Base-by-base conservation (phyloP, 1,284 basidiomycete genomes). In the Sanghuangporus weigelae region DNA sequence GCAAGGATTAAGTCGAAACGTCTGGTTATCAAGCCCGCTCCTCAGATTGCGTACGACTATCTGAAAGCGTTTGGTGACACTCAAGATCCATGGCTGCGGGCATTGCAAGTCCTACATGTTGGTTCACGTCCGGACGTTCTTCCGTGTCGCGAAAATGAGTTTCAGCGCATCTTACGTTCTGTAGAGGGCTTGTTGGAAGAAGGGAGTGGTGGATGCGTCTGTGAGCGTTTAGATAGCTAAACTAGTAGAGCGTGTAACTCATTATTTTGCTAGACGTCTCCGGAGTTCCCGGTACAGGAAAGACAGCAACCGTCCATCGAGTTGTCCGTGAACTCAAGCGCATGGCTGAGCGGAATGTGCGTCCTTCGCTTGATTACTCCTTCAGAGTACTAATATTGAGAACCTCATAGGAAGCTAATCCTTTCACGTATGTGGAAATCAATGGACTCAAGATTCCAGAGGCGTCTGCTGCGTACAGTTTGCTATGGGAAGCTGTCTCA, bases 371-470 rank as follows among this genome's bases (percentile, higher is more conserved):
- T 46, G n/a, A 35, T 21, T 51, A 12, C 19, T 26, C 23, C 26
- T 4, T 14, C 21, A 7, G 26, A n/a, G 5, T 51, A 12, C 8
- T 51, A 35, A 44, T 2, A 4, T 3, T 31, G 26, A 31, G 26
- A 31, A 31, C 26, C 3, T 10, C 23, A 38, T 31, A 96, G 90
- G 95, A 98, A 81, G 87, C 89, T 21, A 89, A 92, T 64, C 92
- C 93, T 0, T 99, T 99, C 76, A 93, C 90, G 0, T 99, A 97
- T 70, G 93, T 98, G 65, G 97, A 99, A 74, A 98, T 99, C 71
- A 99, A 99, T 71, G 97, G 97, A 0, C 87, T 99, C 68, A 91
- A 90, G 71, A 89, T 98, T 51, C 91, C 93, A 0, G 92, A 96
- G 61, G 94, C 95, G 2, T 81, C 87, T 23, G 90, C 92, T 4